Conservation (phyloP, 2,329 filamentous ascomycete species). For the Fusarium goolgardi region DNA sequence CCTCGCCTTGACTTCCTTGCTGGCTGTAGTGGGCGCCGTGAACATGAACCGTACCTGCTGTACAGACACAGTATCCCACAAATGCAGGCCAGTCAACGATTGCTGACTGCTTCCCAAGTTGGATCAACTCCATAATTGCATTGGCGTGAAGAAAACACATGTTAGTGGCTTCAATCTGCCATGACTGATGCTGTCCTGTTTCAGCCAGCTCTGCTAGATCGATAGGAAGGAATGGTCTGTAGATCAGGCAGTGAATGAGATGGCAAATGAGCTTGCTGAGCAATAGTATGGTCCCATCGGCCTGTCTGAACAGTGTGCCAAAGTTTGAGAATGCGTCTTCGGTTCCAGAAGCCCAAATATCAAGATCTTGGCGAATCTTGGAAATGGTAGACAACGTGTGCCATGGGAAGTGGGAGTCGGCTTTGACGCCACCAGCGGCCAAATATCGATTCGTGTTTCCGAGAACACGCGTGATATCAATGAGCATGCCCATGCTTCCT, state of each 20-base stretch:
- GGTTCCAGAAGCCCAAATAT: conserved; percentile 85
- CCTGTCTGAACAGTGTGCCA: conserved; percentile 78
- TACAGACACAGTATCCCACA: conserved; percentile 87
- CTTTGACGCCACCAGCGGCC: conserved; percentile 86
- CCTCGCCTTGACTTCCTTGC: conserved; percentile 60
- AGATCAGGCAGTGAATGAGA: conserved; percentile 86
- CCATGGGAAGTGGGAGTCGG: conserved; percentile 92
- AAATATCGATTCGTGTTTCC: conserved; percentile 87
- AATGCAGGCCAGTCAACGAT: conserved; percentile 88
- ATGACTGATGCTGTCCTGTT: conserved; percentile 86
- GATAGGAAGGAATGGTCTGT: conserved; percentile 86
- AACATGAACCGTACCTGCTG: conserved; percentile 87
- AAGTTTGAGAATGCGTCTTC: conserved; percentile 82
- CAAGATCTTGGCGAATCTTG: conserved; percentile 85
- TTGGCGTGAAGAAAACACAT: conserved; percentile 89
- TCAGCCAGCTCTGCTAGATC: conserved; percentile 84
- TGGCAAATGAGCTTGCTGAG: conserved; percentile 90
- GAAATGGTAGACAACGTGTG: conserved; percentile 86
- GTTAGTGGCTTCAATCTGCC: conserved; percentile 92
- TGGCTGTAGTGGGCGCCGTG: conserved; percentile 84
- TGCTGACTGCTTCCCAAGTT: conserved; percentile 78
- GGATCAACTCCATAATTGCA: conserved; percentile 84
- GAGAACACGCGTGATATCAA: conserved; percentile 85
- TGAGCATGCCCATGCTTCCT: conserved; percentile 82
- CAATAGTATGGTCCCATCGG: conserved; percentile 81